Conservation (phyloP, 768 basidiomycete genomes). For the Rhodotorula babjevae region DNA sequence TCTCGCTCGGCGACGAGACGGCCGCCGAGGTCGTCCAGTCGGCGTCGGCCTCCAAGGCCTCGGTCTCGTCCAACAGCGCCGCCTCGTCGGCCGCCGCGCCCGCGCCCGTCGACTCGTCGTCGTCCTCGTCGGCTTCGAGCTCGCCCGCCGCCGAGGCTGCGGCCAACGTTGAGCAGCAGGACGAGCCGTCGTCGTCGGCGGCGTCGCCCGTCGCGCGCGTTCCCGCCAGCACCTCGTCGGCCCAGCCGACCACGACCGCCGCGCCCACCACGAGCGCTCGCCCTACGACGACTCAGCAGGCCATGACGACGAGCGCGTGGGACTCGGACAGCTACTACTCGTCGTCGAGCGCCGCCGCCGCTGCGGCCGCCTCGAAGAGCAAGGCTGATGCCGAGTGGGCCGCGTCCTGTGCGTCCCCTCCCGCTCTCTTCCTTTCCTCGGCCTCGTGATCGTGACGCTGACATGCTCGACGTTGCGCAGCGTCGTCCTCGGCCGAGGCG, state of each 20-base stretch:
- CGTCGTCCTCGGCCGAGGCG: neutral
- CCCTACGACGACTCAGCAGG: neutral
- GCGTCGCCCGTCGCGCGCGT: no score
- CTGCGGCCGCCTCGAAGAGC: neutral
- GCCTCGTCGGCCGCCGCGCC: neutral
- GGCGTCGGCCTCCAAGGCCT: conserved; percentile 6
- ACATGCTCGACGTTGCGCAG: neutral
- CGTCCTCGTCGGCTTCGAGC: neutral
- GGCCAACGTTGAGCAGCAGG: no score
- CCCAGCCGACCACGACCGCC: neutral
- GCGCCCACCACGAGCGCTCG: neutral
- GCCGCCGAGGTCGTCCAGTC: conserved; percentile 6
- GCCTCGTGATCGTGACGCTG: neutral
- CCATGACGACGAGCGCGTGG: conserved; percentile 6
- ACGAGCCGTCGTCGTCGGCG: no score
- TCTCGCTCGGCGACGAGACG: conserved; percentile 17
- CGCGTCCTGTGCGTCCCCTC: neutral
- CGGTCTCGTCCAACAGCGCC: neutral
- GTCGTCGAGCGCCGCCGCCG: neutral
- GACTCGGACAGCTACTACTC: conserved; percentile 6
- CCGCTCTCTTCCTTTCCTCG: no score
- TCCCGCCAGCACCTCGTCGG: neutral
- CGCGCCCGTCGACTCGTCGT: neutral
- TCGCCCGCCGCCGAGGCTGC: neutral
- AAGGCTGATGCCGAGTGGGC: neutral